These are phyloP conservation scores for Pelargonium australe DNA, from an alignment of 441 rosid genomes.

Conservation along the genomic window DNA sequence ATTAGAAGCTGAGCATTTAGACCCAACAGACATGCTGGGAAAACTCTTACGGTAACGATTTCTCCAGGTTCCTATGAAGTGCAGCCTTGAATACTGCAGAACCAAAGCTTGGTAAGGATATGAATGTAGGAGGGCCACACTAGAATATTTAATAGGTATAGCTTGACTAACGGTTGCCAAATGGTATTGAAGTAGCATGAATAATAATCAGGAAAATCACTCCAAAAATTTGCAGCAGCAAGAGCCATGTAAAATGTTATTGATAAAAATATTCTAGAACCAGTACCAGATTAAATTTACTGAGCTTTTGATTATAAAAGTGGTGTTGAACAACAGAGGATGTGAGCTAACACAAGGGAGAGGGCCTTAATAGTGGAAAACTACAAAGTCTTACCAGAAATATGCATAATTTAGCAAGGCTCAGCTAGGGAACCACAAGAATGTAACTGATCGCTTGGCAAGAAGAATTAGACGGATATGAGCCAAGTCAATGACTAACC, in stretches of 20 bases:
- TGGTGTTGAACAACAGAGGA: neutral
- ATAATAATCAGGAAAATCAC: neutral
- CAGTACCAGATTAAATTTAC: slow-evolving; percentile 3
- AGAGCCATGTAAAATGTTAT: neutral
- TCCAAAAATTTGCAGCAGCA: neutral
- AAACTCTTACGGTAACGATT: slow-evolving; percentile 73
- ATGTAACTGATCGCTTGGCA: neutral
- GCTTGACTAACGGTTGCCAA: neutral
- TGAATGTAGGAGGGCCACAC: neutral
- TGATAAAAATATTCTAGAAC: slow-evolving; percentile 1
- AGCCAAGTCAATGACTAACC: neutral
- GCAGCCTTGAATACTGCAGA: slow-evolving; percentile 87
- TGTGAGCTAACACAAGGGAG: neutral
- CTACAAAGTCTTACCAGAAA: neutral
- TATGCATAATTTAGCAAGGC: no score
- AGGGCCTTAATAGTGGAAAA: neutral
- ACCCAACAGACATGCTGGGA: slow-evolving; percentile 33
- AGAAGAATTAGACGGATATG: neutral
- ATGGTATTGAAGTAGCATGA: slow-evolving; percentile 1
- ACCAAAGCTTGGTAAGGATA: slow-evolving; percentile 17
- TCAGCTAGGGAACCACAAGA: neutral
- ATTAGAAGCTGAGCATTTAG: slow-evolving; percentile 33
- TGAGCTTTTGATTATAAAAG: neutral
- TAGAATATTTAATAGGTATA: neutral
- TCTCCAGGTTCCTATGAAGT: slow-evolving; percentile 97